Evolutionary conservation across 345 rosid genomes (phyloP), one percentile per base, ranked within the genome.

Genomic region (Eutrema yunnanense): DNA sequence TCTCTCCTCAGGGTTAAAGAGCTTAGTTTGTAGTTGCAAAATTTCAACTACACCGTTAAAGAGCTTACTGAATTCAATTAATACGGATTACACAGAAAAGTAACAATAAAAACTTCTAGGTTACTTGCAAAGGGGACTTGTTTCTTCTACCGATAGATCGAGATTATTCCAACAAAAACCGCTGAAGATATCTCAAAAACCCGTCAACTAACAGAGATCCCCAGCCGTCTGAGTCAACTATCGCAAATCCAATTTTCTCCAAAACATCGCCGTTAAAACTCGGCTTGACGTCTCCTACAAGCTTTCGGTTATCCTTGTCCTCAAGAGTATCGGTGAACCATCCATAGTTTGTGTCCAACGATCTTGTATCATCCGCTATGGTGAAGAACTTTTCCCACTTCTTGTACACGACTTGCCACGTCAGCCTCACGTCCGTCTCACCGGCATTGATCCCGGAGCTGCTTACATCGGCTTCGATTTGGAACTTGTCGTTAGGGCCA

Each of bases 391-490:
- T 55, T 2, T 13, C 5, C 14, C 32, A 55, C 8, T 11, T 11
- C 1, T 27, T 29, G 4, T 26, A 55, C 19, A 56, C 54, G 30
- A 73, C 65, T 9, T 56, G 54, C 77, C 58, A 73, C 44, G 37
- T 4, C 43, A 65, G 30, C 5, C 51, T 48, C 60, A 73, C 66
- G 2, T 65, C 66, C 8, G 65, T 26, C 44, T 29, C 44, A 6
- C 38, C 66, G 6, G 42, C 7, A 11, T 13, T 36, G 34, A 73
- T 14, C 2, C 29, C 37, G 0, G 36, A 34, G 27, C 29, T 26
- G 41, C 50, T 49, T 3, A 73, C 59, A 9, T 56, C 77, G 8
- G 13, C 59, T 65, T 73, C 77, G 14, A 73, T 57, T 1, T 65
- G 36, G 52, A 73, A 73, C 72, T 14, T 26, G 2, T 65, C 66